Percentiles rank a stretch among this genome's conserved stretches.
Evolutionary conservation across 805 yeast genomes (phyloP).

Genomic region (Wickerhamomyces subpelliculosus): DNA sequence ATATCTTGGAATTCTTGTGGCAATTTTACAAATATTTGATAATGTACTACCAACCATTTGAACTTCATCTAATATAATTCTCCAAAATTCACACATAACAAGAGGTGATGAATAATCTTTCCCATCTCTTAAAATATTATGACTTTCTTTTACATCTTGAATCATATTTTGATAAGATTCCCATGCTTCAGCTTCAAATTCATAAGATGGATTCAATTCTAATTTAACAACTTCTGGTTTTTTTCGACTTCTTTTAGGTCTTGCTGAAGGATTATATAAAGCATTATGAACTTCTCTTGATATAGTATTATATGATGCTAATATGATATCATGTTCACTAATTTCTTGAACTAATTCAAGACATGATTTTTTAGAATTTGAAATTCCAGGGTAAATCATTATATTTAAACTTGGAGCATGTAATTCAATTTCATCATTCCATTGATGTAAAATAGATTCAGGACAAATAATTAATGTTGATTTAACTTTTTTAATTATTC

Average conservation of each 20-base stretch:
- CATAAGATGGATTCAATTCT: constrained; percentile 1
- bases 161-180: constrained; percentile 8
- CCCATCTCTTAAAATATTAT: constrained; percentile 3
- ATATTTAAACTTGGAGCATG: constrained; percentile 60
- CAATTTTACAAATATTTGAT: constrained; percentile 74
- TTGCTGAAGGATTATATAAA: constrained; percentile 45
- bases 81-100: constrained; percentile 77
- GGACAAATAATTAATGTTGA: constrained; percentile 86
- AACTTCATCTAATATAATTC: constrained; percentile 88
- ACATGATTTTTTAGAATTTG: constrained; percentile 27
- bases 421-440: constrained; percentile 65
- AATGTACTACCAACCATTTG: constrained; percentile 80
- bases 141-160: constrained; percentile 6
- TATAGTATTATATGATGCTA: constrained; percentile 69
- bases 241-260: constrained; percentile 24
- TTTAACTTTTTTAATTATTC: constrained; percentile 36
- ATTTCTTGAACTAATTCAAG: constrained; percentile 43
- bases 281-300: constrained; percentile 78
- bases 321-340: constrained; percentile 63
- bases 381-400: constrained; percentile 56
- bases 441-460: constrained; percentile 73
- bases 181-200: not conserved
- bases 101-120: constrained; percentile 72
- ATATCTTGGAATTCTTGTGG: constrained; percentile 69
- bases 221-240: not conserved